Evolutionary conservation across 805 yeast species (phyloP), one percentile per base, ranked within the genome.

Genomic region (Starmera quercuum): DNA sequence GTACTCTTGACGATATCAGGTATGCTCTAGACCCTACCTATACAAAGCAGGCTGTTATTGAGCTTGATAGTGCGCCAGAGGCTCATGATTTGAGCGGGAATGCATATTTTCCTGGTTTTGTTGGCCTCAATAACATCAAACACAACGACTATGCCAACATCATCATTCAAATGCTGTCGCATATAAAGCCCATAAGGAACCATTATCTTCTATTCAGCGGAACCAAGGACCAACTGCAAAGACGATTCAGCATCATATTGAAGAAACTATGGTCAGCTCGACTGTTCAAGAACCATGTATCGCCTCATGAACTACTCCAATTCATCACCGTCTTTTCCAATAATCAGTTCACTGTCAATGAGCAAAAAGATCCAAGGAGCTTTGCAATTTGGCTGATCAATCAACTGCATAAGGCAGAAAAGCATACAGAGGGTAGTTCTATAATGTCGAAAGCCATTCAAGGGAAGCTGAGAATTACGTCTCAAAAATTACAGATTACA

Each of bases 261-360:
- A 64, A 79, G 38, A 80, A 76, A 42, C 31, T 81, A 8, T 84
- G 90, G 88, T 80, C 79, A 5, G 58, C 68, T 0, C 57, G 58
- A 26, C 60, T 83, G 16, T 76, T 75, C 52, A 73, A 69, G 42
- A 53, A 66, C 4, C 85, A 81, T 45, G 63, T 82, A 2, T 76
- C 90, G 0, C 78, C 85, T 1, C 81, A 75, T 47, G 85, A 78
- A 32, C 55, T 84, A 7, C 49, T 79, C 29, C 75, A 75, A 37
- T 61, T 58, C 39, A 54, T 79, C 5, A 54, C 69, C 2, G 45
- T 56, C 2, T 35, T 50, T n/a, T 64, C 80, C 1, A 62, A 66
- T 29, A 66, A 64, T 33, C 48, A 54, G 27, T 72, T 70, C 45
- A 49, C 63, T 4, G 29, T 64, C 6, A 59, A 58, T 20, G 51